These are phyloP conservation scores for Carex kokanica DNA, from an alignment of 176 grass and related monocot species.

Conservation along the genomic window DNA sequence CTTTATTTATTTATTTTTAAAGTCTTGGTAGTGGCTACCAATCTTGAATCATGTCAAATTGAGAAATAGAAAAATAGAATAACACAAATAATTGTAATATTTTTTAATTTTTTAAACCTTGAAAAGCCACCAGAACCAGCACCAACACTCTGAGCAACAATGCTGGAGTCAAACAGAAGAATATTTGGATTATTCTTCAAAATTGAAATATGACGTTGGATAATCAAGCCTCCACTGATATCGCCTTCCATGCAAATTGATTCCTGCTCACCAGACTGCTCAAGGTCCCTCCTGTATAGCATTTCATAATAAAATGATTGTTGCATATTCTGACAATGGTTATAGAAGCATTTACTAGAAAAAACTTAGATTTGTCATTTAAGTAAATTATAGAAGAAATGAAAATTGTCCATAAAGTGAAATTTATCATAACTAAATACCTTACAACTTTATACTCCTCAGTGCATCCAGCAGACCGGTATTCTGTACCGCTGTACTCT, in stretches of 20 bases:
- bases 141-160: constrained; percentile 70
- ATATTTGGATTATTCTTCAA: constrained; percentile 51
- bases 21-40: too few relatives aligned
- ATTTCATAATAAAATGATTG: constrained; percentile 19
- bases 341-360: background rate
- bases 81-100: background rate
- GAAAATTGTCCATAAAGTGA: background rate
- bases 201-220: constrained; percentile 73
- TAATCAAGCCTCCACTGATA: constrained; percentile 80
- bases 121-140: constrained; percentile 95
- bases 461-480: constrained; percentile 91
- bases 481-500: constrained; percentile 88
- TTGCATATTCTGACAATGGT: background rate
- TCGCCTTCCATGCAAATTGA: constrained; percentile 87
- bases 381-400: background rate
- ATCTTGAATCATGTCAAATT: background rate
- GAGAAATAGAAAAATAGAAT: background rate
- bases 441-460: constrained; percentile 71
- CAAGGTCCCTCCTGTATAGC: constrained; percentile 54
- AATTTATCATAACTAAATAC: constrained; percentile 27
- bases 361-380: background rate
- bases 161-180: constrained; percentile 76
- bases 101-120: constrained; percentile 45
- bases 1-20: too few relatives aligned
- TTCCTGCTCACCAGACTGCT: constrained; percentile 76